Evolutionary conservation across 495 filamentous ascomycete genomes (phyloP).

Genomic region (Pseudomonodictys pantanalensis): DNA sequence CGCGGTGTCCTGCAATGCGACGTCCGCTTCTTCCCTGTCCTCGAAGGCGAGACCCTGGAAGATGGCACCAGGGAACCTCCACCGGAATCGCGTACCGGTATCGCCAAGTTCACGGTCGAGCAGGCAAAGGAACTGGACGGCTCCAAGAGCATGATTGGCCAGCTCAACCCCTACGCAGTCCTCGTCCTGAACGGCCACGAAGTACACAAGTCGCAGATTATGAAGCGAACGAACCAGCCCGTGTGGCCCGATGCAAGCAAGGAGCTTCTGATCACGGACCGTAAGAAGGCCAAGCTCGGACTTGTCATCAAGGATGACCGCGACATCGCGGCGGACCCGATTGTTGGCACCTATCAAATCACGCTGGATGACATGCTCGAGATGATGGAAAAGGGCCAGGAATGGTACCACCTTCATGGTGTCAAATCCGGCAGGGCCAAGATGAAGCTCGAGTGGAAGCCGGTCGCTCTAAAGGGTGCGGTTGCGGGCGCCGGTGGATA

Average conservation of each 20-base stretch:
- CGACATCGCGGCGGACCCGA: conserved; percentile 75
- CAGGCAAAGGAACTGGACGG: conserved; percentile 95
- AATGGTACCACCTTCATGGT: conserved; percentile 89
- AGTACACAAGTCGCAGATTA: conserved; percentile 76
- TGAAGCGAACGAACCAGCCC: conserved; percentile 95
- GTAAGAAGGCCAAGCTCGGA: conserved; percentile 82
- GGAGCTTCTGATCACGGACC: conserved; percentile 89
- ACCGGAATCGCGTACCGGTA: conserved; percentile 89
- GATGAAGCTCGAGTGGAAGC: conserved; percentile 89
- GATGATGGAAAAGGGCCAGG: conserved; percentile 84
- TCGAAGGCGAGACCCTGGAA: conserved; percentile 66
- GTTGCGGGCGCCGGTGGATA: conserved; percentile 80
- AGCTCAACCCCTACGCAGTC: conserved; percentile 84
- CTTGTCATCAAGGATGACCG: conserved; percentile 93
- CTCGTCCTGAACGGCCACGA: conserved; percentile 87
- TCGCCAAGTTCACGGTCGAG: conserved; percentile 85
- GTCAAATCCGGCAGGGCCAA: conserved; percentile 82
- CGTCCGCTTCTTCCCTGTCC: conserved; percentile 90
- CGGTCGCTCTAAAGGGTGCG: conserved; percentile 75
- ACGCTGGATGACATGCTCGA: conserved; percentile 90
- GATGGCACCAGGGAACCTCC: conserved; percentile 75
- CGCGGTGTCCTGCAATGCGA: conserved; percentile 78
- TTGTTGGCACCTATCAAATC: conserved; percentile 89
- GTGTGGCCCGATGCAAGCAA: conserved; percentile 88
- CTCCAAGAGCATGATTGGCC: conserved; percentile 81